Evolutionary conservation across 345 rosid species (phyloP), one percentile per base, ranked within the genome.

Genomic region (Trapa incisa): DNA sequence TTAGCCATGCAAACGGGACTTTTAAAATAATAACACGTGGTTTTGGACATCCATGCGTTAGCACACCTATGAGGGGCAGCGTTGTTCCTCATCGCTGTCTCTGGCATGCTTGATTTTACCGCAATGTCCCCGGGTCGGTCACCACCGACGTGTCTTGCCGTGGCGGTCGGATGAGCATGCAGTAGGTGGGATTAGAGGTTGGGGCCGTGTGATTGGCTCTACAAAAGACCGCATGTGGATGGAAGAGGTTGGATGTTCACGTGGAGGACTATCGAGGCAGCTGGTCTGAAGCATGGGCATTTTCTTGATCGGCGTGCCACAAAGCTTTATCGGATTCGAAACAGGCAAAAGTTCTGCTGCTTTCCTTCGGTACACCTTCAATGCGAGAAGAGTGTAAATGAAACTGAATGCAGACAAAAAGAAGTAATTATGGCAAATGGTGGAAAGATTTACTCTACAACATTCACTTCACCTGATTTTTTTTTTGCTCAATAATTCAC

Each of bases 41-140:
- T 37, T 42, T 65, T 68, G 77, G 84, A 78, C 69, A 72, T 71
- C 29, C 92, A 86, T 87, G 98, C 96, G 89, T 82, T 92, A 75
- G 73, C 75, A 86, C 92, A 92, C 89, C 89, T 84, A 86, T 86
- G 86, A 58, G 63, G 29, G 63, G 6, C 32, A 17, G 62, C 2
- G 37, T 3, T 11, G 6, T 16, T 15, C 38, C 38, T 5, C 3
- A 8, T 36, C 29, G 29, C 29, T 58, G 37, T 32, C 38, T 50
- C 63, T 7, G 37, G 37, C 63, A 38, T 33, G 63, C 33, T 22
- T 22, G 37, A 5, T 6, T 58, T 58, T 58, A 58, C 63, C 12
- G 10, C 2, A 32, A 58, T 32, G 47, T 37, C n/a, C 53, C 47
- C 72, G 79, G 75, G 50, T 76, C 29, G 29, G 81, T 67, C 33